Base-by-base conservation (phyloP, 2,329 filamentous ascomycete genomes). In the Hymenoscyphus linearis region DNA sequence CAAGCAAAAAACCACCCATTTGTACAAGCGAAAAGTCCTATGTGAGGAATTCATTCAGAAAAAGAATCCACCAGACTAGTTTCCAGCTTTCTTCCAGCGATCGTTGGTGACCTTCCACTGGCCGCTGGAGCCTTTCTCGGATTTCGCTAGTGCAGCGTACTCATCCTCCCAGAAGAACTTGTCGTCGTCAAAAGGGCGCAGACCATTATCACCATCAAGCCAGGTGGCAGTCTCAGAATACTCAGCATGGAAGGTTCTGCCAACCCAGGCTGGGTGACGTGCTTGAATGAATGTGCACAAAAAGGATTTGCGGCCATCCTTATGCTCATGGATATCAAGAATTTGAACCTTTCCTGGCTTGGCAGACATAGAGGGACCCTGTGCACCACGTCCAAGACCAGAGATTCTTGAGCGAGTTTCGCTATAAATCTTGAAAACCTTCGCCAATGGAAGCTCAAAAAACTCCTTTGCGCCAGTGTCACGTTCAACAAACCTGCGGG, bases 251-350 rank as follows among this genome's bases (percentile, higher is more conserved):
- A 62, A 62, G 14, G 37, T 22, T 34, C 35, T 40, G 12, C 52
- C 50, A 7, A 26, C 27, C 60, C 60, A 62, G 2, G 52, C 25
- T 16, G 60, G 57, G 16, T 62, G 54, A 13, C 60, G 57, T 25
- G 60, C 60, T 55, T 62, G 60, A 25, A 62, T 26, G 31, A 62
- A 62, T 47, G 54, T 54, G 44, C 59, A 54, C 16, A 57, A 31
- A 10, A 62, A 59, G 12, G 57, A 40, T 27, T 57, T 52, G 7
- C 18, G 34, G n/a, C 37, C 13, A 6, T 22, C 7, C 4, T 31
- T n/a, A 14, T 58, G 47, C 6, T 31, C 44, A 14, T 14, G 18
- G 13, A 55, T 57, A 13, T 54, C 60, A 36, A 57, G 2, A 22
- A 62, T 47, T 16, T 13, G 22, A 34, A 62, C 55, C 35, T 62